Base-by-base conservation (phyloP, 331 rosid species). In the Malus hybrid region DNA sequence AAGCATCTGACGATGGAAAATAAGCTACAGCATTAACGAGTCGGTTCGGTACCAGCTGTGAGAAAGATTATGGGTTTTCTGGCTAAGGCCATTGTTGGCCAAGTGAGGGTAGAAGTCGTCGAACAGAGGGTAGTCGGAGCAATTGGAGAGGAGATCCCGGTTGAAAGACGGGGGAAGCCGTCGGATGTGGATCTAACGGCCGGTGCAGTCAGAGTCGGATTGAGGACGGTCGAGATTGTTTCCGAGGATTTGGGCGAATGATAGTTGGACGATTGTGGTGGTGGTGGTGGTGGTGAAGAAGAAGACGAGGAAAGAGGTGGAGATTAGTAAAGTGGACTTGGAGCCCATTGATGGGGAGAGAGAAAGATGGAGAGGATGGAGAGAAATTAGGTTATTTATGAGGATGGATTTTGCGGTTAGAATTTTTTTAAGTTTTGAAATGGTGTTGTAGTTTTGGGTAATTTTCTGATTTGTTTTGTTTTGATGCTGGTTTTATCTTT, bases 101-200 rank as follows among this genome's bases (percentile, higher is more conserved):
- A 36, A 36, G 12, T 36, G 11, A 36, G 44, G 44, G 44, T 3
- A 36, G 11, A 36, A 36, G 44, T 36, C 12, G 44, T 36, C 3
- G 44, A 36, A 36, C 1, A 36, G 44, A 36, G 44, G 11, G 44
- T 36, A 36, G 11, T 3, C 4, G 0, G 44, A 36, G 4, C 44
- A 8, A 36, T 36, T 8, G 4, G 44, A 36, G 12, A 36, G 12
- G 44, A 36, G 44, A 8, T 91, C 97, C 18, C 87, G 75, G 75
- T 91, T 91, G 89, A 93, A 93, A 0, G 74, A 68, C 4, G 93
- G 12, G 0, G 98, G 96, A 2, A 93, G 89, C 8, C 67, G 87
- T 7, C 98, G 77, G 74, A 91, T 86, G 78, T 89, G 84, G 87
- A 93, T 91, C 91, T 96, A 66, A 66, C 87, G 86, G 87, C 62